Percentiles rank a stretch among this genome's conserved stretches.
Conservation (phyloP, 306 rosid species). For the Acmispon strigosus region DNA sequence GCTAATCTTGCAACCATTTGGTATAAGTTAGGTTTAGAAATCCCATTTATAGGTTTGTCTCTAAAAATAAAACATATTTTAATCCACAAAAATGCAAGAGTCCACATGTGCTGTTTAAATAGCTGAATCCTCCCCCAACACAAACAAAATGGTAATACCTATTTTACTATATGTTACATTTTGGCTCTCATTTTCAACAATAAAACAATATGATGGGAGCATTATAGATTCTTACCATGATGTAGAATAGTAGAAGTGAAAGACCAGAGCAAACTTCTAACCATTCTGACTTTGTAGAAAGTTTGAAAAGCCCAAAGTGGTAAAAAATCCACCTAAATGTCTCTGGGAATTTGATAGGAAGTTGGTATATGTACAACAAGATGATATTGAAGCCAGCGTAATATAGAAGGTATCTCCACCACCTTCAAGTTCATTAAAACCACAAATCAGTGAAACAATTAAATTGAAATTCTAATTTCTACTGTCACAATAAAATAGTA, state of each 20-base stretch:
- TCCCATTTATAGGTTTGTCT: neutral
- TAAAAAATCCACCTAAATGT: slow-evolving; percentile 46
- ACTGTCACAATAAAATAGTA: neutral
- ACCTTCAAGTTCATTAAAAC: slow-evolving; percentile 54
- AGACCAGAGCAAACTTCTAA: slow-evolving; percentile 61
- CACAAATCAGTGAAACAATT: slow-evolving; percentile 1
- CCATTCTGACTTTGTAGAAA: slow-evolving; percentile 59
- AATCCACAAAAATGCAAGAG: neutral
- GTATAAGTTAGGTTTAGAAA: neutral
- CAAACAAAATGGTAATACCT: neutral
- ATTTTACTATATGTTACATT: neutral
- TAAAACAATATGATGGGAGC: neutral
- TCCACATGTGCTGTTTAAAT: neutral
- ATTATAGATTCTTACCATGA: slow-evolving; percentile 53
- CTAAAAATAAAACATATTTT: neutral
- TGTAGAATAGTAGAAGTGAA: slow-evolving; percentile 67
- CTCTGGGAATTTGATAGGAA: slow-evolving; percentile 58
- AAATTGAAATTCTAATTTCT: neutral
- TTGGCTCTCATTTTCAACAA: neutral
- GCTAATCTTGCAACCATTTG: neutral
- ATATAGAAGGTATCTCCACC: slow-evolving; percentile 79
- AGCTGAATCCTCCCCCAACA: neutral
- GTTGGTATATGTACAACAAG: slow-evolving; percentile 73
- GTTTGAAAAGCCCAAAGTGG: slow-evolving; percentile 68
- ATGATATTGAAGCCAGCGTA: slow-evolving; percentile 78